Evolutionary conservation across 179 eudicot genomes (phyloP).

Genomic region (Silene coronaria): DNA sequence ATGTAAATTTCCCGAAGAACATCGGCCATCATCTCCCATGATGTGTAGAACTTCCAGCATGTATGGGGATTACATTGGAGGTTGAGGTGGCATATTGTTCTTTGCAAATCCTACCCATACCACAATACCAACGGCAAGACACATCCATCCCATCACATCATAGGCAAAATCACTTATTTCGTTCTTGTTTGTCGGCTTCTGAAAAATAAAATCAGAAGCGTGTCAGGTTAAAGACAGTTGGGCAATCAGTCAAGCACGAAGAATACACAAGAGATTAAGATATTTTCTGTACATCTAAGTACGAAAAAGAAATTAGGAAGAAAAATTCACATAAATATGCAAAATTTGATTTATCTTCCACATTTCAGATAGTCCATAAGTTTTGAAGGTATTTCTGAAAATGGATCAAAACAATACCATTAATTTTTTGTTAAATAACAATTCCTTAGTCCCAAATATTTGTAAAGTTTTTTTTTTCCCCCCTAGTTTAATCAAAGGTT

Average conservation of each 20-base stretch:
- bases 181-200: slow-evolving; percentile 57
- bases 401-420: neutral
- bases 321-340: neutral
- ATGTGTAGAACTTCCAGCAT: slow-evolving; percentile 3
- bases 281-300: neutral
- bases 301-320: neutral
- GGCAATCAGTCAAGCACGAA: neutral
- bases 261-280: neutral
- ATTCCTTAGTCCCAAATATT: too few species aligned
- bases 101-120: slow-evolving; percentile 51
- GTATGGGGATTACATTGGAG: slow-evolving; percentile 28
- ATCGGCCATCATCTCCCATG: neutral
- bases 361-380: neutral
- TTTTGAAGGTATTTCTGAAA: neutral
- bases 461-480: too few species aligned
- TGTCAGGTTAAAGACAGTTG: neutral
- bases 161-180: slow-evolving; percentile 64
- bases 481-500: too few species aligned
- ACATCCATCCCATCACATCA: slow-evolving; percentile 84
- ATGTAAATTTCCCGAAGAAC: neutral
- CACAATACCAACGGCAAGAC: slow-evolving; percentile 73
- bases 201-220: slow-evolving; percentile 14
- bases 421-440: neutral
- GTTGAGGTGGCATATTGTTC: slow-evolving; percentile 37
- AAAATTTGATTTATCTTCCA: neutral